Evolutionary conservation across 441 rosid genomes (phyloP).

Genomic region (Arabidopsis hybrid): DNA sequence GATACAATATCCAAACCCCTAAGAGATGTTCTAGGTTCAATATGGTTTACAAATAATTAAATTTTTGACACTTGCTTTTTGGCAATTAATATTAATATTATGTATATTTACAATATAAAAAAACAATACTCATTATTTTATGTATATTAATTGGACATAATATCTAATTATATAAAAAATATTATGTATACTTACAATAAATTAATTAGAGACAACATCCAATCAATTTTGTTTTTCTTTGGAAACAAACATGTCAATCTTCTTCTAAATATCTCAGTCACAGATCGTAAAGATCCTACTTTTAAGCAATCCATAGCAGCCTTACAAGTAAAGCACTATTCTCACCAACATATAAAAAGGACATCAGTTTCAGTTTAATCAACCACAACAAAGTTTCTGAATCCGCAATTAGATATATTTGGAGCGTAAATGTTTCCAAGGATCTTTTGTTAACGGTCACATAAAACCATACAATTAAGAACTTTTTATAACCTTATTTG

Average conservation of each 20-base stretch:
- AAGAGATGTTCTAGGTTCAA: too few species aligned
- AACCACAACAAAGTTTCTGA: conserved; percentile 10
- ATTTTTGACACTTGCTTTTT: too few species aligned
- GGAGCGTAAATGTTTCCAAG: conserved; percentile 49
- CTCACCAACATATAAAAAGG: conserved; percentile 28
- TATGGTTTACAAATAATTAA: too few species aligned
- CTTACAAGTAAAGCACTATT: conserved; percentile 73
- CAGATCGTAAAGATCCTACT: conserved; percentile 58
- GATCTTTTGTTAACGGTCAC: conserved; percentile 49
- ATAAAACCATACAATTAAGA: conserved; percentile 16
- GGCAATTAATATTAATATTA: too few species aligned
- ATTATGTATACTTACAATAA: too few species aligned
- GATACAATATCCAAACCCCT: too few species aligned
- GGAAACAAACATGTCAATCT: conserved; percentile 12
- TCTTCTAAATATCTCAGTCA: neutral
- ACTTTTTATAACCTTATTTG: conserved; percentile 17
- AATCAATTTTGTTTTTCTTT: too few species aligned
- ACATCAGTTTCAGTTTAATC: conserved; percentile 12
- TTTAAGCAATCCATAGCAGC: conserved; percentile 60
- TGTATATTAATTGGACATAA: too few species aligned
- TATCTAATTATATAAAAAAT: too few species aligned
- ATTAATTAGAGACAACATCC: too few species aligned
- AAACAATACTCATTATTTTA: too few species aligned
- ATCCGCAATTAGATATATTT: conserved; percentile 43
- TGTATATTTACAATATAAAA: too few species aligned